phyloP scores from a whole-genome alignment of 495 filamentous ascomycete genomes.

The Neurospora tetrasperma region DNA sequence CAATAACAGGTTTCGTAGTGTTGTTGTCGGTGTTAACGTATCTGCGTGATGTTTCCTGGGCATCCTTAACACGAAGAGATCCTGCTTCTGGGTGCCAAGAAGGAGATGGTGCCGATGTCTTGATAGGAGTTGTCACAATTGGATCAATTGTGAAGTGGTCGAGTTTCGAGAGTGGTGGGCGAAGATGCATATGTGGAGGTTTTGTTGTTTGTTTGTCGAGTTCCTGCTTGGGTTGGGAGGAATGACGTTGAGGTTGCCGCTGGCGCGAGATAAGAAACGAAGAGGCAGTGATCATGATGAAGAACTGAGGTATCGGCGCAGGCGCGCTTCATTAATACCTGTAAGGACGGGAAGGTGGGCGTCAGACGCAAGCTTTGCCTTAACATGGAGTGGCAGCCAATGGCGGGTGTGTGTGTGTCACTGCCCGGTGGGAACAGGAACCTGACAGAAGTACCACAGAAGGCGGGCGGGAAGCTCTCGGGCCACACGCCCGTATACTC shows the following conservation, averaged over 20 bases:
- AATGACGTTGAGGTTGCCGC: background rate
- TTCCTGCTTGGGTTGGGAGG: background rate
- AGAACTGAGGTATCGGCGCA: background rate
- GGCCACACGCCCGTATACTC: background rate
- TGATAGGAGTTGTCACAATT: background rate
- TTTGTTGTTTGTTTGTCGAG: background rate
- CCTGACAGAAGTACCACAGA: background rate
- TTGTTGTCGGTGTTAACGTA: background rate
- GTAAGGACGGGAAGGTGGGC: background rate
- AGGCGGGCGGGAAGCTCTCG: background rate
- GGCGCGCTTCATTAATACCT: background rate
- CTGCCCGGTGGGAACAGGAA: background rate
- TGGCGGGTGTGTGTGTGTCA: background rate
- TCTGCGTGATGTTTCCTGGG: background rate
- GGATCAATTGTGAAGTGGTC: background rate
- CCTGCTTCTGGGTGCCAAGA: background rate
- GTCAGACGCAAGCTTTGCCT: background rate
- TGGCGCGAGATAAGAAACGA: background rate
- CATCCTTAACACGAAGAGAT: background rate
- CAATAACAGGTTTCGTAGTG: background rate
- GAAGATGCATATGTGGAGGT: background rate
- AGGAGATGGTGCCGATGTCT: background rate
- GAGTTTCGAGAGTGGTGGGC: background rate
- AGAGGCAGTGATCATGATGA: slow-evolving; percentile 1
- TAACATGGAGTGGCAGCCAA: background rate